phyloP scores from a whole-genome alignment of 1,284 basidiomycete genomes.

The Tetrapyrgos nigripes region DNA sequence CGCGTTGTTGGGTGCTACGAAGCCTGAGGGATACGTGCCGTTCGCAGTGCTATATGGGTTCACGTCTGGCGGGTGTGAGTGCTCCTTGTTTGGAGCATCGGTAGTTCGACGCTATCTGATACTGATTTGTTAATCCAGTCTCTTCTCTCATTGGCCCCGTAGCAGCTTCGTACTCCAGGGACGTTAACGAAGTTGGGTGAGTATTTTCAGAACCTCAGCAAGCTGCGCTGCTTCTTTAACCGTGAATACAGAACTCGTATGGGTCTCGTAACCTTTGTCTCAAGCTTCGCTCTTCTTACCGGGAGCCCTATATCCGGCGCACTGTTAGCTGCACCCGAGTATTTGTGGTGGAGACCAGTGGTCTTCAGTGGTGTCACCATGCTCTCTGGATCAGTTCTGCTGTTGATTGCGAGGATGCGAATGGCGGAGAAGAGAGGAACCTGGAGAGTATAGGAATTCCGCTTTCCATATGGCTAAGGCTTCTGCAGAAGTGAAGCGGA shows the following conservation, averaged over 20 bases:
- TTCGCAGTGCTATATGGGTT: slow-evolving; percentile 37
- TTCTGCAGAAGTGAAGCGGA: no score
- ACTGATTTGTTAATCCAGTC: background rate
- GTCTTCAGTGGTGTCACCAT: slow-evolving; percentile 23
- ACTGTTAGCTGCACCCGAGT: slow-evolving; percentile 21
- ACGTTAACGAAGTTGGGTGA: slow-evolving; percentile 27
- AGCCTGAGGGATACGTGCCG: slow-evolving; percentile 24
- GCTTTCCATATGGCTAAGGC: no score
- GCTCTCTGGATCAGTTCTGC: slow-evolving; percentile 9
- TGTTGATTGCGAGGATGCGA: slow-evolving; percentile 12
- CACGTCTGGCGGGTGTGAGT: slow-evolving; percentile 29
- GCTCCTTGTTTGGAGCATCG: background rate
- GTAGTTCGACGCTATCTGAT: background rate
- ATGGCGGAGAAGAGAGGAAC: slow-evolving; percentile 15
- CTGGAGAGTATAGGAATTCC: slow-evolving; percentile 15
- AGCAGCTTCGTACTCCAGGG: slow-evolving; percentile 22
- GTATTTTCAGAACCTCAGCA: background rate
- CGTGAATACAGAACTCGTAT: slow-evolving; percentile 18
- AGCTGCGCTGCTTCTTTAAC: background rate
- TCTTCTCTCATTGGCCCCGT: slow-evolving; percentile 22
- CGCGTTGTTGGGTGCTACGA: slow-evolving; percentile 29
- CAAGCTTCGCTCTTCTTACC: slow-evolving; percentile 22
- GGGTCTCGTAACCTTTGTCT: slow-evolving; percentile 21
- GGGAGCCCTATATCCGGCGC: slow-evolving; percentile 26
- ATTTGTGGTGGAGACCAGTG: slow-evolving; percentile 22